A percentile compares a stretch with the other conserved stretches of the same genome.
These are phyloP conservation scores for Fusarium sp. DNA, from an alignment of 2,329 filamentous ascomycete species.

Conservation along the genomic window DNA sequence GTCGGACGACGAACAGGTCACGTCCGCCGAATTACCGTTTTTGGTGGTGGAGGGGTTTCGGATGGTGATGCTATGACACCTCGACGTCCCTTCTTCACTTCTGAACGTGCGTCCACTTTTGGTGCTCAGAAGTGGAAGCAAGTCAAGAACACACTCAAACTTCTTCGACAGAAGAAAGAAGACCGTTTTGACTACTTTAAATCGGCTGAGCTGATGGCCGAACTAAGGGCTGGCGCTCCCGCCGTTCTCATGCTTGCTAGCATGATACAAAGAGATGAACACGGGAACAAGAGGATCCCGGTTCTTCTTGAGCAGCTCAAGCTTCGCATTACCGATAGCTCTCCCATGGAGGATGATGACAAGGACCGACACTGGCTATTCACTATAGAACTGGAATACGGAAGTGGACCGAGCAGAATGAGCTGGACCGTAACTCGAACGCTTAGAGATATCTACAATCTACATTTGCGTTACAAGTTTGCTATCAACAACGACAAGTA, in stretches of 20 bases:
- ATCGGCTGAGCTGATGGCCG: conserved; percentile 95
- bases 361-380: conserved; percentile 83
- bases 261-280: conserved; percentile 97
- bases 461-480: conserved; percentile 93
- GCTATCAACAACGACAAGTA: conserved; percentile 86
- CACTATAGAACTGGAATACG: conserved; percentile 93
- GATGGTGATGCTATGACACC: conserved; percentile 69
- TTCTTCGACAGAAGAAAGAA: conserved; percentile 81
- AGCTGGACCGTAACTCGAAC: conserved; percentile 92
- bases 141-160: conserved; percentile 87
- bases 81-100: conserved; percentile 65
- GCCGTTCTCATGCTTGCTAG: conserved; percentile 94
- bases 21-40: conserved; percentile 71
- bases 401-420: conserved; percentile 94
- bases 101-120: conserved; percentile 76
- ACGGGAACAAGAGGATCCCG: conserved; percentile 93
- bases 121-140: conserved; percentile 89
- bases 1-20: conserved; percentile 67
- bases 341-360: conserved; percentile 70
- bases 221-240: conserved; percentile 89
- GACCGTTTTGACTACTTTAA: conserved; percentile 94
- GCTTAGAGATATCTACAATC: conserved; percentile 87
- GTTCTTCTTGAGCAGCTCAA: conserved; percentile 96
- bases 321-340: conserved; percentile 83
- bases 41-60: conserved; percentile 71